A percentile compares a stretch with the other conserved stretches of the same genome.
Evolutionary conservation across 768 basidiomycete genomes (phyloP).

Genomic region (Mycena kentingensis): DNA sequence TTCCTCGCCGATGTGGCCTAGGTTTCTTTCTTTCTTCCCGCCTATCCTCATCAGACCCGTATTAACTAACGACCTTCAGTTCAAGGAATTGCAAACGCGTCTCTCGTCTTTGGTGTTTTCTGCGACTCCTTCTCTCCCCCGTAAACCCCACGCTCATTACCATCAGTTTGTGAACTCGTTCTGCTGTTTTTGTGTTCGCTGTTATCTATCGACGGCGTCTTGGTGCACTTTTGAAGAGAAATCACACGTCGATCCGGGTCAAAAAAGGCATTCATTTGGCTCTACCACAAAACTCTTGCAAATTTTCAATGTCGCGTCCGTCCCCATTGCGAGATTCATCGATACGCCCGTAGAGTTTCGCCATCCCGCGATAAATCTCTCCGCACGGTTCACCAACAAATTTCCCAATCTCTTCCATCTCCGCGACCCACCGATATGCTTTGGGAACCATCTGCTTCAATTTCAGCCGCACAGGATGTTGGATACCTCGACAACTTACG

Average conservation of each 20-base stretch:
- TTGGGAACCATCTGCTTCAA: constrained; percentile 51
- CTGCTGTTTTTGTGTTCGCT: too few relatives aligned
- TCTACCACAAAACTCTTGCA: constrained; percentile 48
- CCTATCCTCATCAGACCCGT: too few relatives aligned
- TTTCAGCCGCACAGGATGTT: neutral
- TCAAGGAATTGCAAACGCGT: too few relatives aligned
- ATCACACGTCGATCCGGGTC: constrained; percentile 17
- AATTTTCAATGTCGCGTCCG: constrained; percentile 39
- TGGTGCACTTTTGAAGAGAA: constrained; percentile 12
- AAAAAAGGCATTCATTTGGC: constrained; percentile 41
- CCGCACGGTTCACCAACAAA: constrained; percentile 52
- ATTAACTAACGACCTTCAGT: too few relatives aligned
- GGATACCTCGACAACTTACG: constrained; percentile 4
- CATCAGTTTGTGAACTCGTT: too few relatives aligned
- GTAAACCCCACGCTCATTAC: too few relatives aligned
- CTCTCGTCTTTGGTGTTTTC: too few relatives aligned
- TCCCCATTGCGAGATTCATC: constrained; percentile 39
- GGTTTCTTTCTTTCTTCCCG: too few relatives aligned
- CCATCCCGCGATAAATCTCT: constrained; percentile 49
- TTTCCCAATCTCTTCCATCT: constrained; percentile 64
- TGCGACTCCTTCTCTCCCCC: too few relatives aligned
- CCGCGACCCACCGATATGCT: constrained; percentile 61
- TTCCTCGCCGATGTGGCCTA: too few relatives aligned
- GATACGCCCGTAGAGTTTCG: constrained; percentile 47
- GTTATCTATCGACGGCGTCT: constrained; percentile 1